phyloP scores from a whole-genome alignment of 805 yeast species.

The Myxozyma melibiosi region DNA sequence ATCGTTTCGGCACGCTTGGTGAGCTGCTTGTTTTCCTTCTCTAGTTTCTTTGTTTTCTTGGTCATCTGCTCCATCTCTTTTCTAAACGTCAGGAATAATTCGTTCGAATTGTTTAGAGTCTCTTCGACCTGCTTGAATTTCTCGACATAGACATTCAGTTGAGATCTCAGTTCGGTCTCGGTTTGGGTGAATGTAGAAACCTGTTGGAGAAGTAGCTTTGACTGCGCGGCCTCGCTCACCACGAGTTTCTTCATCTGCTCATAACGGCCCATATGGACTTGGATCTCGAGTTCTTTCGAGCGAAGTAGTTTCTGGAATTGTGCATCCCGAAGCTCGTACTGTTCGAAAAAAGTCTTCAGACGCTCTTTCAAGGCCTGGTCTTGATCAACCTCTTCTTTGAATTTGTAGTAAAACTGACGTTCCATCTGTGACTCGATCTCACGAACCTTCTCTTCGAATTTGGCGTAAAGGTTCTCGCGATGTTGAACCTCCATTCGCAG shows the following conservation, averaged over 20 bases:
- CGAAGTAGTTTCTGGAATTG: slow-evolving; percentile 20
- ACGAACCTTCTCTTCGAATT: slow-evolving; percentile 9
- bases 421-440: slow-evolving; percentile 12
- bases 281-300: slow-evolving; percentile 30
- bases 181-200: slow-evolving; percentile 27
- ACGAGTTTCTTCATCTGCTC: slow-evolving; percentile 20
- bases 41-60: slow-evolving; percentile 29
- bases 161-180: slow-evolving; percentile 27
- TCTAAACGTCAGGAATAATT: slow-evolving; percentile 24
- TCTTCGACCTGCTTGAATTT: slow-evolving; percentile 44
- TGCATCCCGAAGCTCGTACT: slow-evolving; percentile 28
- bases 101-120: slow-evolving; percentile 40
- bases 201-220: slow-evolving; percentile 19
- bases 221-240: slow-evolving; percentile 17
- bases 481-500: slow-evolving; percentile 6
- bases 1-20: slow-evolving; percentile 18
- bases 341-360: slow-evolving; percentile 29
- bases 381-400: slow-evolving; percentile 13
- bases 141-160: slow-evolving; percentile 33
- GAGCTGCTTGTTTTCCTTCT: slow-evolving; percentile 28
- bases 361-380: slow-evolving; percentile 17
- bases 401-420: background rate
- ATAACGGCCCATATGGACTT: slow-evolving; percentile 39
- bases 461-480: slow-evolving; percentile 11
- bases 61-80: slow-evolving; percentile 33